Conservation (phyloP, 2,329 filamentous ascomycete species). For the Neopestalotiopsis sp. region DNA sequence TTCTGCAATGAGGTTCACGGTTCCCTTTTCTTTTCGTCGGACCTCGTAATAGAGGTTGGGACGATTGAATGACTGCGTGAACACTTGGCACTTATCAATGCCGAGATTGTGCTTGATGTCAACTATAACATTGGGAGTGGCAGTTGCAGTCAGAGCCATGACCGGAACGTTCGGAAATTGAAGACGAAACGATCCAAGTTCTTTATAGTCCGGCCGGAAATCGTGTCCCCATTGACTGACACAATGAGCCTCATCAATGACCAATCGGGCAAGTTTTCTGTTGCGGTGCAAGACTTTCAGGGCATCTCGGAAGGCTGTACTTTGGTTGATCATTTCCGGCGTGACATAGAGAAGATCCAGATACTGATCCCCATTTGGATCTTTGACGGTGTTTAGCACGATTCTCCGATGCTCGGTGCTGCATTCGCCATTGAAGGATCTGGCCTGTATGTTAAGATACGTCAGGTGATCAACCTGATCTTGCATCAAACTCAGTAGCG, state of each 20-base stretch:
- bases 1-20: constrained; percentile 57
- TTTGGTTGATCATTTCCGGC: constrained; percentile 95
- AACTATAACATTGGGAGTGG: constrained; percentile 88
- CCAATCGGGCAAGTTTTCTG: constrained; percentile 81
- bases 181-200: constrained; percentile 73
- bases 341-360: constrained; percentile 93
- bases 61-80: constrained; percentile 95
- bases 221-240: constrained; percentile 99
- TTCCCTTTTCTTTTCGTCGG: constrained; percentile 68
- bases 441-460: constrained; percentile 77
- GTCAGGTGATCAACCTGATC: constrained; percentile 89
- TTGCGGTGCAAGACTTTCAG: constrained; percentile 72
- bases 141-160: constrained; percentile 95
- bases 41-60: constrained; percentile 93
- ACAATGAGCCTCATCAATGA: constrained; percentile 99
- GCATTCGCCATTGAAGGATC: constrained; percentile 81
- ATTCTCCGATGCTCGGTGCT: constrained; percentile 63
- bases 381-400: constrained; percentile 69
- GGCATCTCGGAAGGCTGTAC: constrained; percentile 66
- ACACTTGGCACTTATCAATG: constrained; percentile 78
- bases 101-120: constrained; percentile 92
- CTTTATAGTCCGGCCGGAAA: constrained; percentile 95
- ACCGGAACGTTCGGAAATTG: constrained; percentile 82
- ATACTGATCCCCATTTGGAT: constrained; percentile 71
- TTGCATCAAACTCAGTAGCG: constrained; percentile 93